Conservation (phyloP, 2,329 filamentous ascomycete species). For the Colletotrichum scovillei region DNA sequence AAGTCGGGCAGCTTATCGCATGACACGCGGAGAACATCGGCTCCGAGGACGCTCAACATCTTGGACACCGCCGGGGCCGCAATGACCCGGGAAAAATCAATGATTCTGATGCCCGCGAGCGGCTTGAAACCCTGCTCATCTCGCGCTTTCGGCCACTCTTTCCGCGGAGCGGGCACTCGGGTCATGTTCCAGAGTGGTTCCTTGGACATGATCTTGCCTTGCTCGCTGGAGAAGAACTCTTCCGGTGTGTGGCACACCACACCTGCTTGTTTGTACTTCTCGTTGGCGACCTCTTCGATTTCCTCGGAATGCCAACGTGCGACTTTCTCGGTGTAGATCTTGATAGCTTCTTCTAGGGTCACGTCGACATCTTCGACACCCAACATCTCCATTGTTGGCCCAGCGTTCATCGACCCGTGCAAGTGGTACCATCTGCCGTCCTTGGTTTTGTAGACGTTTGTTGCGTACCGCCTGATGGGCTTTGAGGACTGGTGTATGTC, state of each 20-base stretch:
- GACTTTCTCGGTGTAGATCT: constrained; percentile 39
- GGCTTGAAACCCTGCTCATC: constrained; percentile 39
- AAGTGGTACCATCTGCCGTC: constrained; percentile 49
- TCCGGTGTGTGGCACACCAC: constrained; percentile 46
- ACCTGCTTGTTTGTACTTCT: constrained; percentile 47
- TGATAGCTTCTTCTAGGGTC: constrained; percentile 43
- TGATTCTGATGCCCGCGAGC: constrained; percentile 46
- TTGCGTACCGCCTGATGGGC: constrained; percentile 45
- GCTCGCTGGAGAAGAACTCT: constrained; percentile 44
- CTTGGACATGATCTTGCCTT: constrained; percentile 40
- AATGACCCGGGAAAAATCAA: constrained; percentile 43
- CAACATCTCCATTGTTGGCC: constrained; percentile 45
- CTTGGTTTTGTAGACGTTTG: constrained; percentile 48
- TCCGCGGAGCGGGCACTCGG: constrained; percentile 1
- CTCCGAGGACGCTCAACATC: constrained; percentile 46
- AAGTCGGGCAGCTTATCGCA: constrained; percentile 45
- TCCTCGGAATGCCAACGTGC: constrained; percentile 41
- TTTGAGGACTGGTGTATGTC: constrained; percentile 32
- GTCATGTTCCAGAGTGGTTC: constrained; percentile 40
- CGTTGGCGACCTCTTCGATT: constrained; percentile 46
- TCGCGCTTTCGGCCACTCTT: constrained; percentile 38
- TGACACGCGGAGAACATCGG: constrained; percentile 40
- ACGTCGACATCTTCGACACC: constrained; percentile 42
- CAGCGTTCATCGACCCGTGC: constrained; percentile 47
- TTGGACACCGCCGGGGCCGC: constrained; percentile 46